Evolutionary conservation across 2,329 filamentous ascomycete species (phyloP).

Genomic region (Fusarium humuli): DNA sequence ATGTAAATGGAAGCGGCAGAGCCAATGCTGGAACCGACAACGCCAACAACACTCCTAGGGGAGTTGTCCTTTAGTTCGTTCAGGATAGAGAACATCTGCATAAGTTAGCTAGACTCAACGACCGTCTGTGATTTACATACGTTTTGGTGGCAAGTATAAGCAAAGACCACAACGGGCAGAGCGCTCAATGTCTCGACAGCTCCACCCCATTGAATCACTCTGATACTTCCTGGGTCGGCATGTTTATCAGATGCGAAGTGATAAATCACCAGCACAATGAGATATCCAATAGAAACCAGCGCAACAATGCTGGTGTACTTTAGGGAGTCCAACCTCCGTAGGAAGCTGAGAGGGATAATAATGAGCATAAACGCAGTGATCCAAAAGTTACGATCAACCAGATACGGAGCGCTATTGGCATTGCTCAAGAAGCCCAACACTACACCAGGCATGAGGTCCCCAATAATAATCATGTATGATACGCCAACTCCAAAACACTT

Average conservation of each 20-base stretch:
- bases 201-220: conserved; percentile 82
- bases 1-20: conserved; percentile 89
- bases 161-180: conserved; percentile 95
- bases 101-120: conserved; percentile 5
- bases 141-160: conserved; percentile 99
- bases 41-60: conserved; percentile 77
- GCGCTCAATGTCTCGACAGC: conserved; percentile 83
- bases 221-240: conserved; percentile 78
- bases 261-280: conserved; percentile 92
- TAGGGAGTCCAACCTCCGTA: conserved; percentile 90
- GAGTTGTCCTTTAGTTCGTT: conserved; percentile 93
- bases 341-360: conserved; percentile 93
- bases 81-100: conserved; percentile 95
- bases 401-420: conserved; percentile 71
- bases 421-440: conserved; percentile 81
- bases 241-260: conserved; percentile 88
- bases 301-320: conserved; percentile 97
- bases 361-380: conserved; percentile 97
- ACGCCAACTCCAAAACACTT: conserved; percentile 99
- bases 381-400: conserved; percentile 95
- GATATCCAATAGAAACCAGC: conserved; percentile 90
- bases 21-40: conserved; percentile 87
- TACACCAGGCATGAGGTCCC: conserved; percentile 97
- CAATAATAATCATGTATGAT: conserved; percentile 98
- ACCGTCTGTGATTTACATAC: conserved; percentile 59